phyloP scores from a whole-genome alignment of 805 yeast species.

The Debaryomyces hansenii region DNA sequence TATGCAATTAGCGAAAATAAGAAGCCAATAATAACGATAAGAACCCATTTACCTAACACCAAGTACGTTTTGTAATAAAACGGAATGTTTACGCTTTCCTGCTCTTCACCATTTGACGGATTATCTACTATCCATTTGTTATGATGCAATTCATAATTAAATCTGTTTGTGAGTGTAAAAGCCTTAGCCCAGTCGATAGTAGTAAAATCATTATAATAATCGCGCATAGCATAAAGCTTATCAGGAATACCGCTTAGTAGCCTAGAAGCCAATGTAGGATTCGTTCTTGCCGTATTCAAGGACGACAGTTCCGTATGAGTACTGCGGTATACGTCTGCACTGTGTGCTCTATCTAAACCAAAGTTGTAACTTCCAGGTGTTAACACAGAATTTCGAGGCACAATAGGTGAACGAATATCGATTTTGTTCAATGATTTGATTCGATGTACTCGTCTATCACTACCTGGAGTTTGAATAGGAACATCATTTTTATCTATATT shows the following conservation, averaged over 20 bases:
- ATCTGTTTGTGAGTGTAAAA: slow-evolving; percentile 41
- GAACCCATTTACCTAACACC: slow-evolving; percentile 48
- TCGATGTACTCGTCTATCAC: slow-evolving; percentile 2
- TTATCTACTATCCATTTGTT: slow-evolving; percentile 20
- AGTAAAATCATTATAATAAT: slow-evolving; percentile 59
- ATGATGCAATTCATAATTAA: slow-evolving; percentile 38
- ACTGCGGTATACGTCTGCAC: not conserved
- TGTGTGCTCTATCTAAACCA: slow-evolving; percentile 1
- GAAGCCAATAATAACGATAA: slow-evolving; percentile 47
- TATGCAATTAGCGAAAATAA: slow-evolving; percentile 51
- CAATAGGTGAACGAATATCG: slow-evolving; percentile 19
- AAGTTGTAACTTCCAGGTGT: slow-evolving; percentile 3
- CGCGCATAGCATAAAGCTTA: slow-evolving; percentile 22
- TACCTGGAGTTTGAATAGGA: slow-evolving; percentile 1
- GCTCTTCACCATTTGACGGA: slow-evolving; percentile 1
- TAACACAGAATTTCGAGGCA: slow-evolving; percentile 4
- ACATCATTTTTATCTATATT: not conserved
- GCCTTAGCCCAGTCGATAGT: slow-evolving; percentile 62
- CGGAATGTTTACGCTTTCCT: slow-evolving; percentile 14
- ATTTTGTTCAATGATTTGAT: slow-evolving; percentile 18
- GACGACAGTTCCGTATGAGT: slow-evolving; percentile 8
- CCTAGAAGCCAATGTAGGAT: slow-evolving; percentile 13
- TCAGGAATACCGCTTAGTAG: slow-evolving; percentile 14
- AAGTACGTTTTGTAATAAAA: slow-evolving; percentile 28
- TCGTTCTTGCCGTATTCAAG: slow-evolving; percentile 11